Base-by-base conservation (phyloP, 257 asterid species). In the Rubia yunnanensis region DNA sequence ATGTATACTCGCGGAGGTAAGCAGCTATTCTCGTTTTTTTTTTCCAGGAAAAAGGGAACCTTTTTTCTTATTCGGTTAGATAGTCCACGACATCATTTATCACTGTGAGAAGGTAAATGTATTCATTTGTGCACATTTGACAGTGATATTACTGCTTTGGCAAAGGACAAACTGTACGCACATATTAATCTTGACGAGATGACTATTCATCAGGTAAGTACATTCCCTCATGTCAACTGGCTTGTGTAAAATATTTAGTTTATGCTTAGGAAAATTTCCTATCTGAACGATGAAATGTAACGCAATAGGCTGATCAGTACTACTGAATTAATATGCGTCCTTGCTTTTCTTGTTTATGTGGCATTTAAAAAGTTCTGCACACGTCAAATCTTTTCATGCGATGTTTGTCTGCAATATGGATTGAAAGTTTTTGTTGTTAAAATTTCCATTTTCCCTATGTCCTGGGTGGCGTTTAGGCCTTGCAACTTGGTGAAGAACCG, bases 111-210 rank as follows among this genome's bases (percentile, higher is more conserved):
- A 64, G 62, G 41, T 52, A 59, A 34, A 60, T 67, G 50, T 49
- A 11, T 61, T 71, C 4, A 64, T 23, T 23, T 64, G 30, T 68
- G 73, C 73, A 67, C 67, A 66, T 65, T 66, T 72, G 72, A 54
- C 97, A 92, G 99, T 72, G 99, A 92, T 73, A 92, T 89, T 73
- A 89, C 96, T 69, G 77, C 88, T 75, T 76, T 89, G 92, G 98
- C 96, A 5, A 89, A 89, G 81, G 98, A 92, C 84, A 87, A 77
- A 71, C 71, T 83, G 53, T 92, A 85, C 71, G 73, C 92, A 0
- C 92, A 83, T 79, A 83, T 92, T 62, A 85, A 87, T 78, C 95
- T 92, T 15, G 98, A 92, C 38, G 96, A 87, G 71, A 87, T 78
- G 73, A 85, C 89, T 60, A 80, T 92, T 67, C 95, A 85, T 67